Evolutionary conservation across 2,329 filamentous ascomycete genomes (phyloP).

Genomic region (Periconia sp.): DNA sequence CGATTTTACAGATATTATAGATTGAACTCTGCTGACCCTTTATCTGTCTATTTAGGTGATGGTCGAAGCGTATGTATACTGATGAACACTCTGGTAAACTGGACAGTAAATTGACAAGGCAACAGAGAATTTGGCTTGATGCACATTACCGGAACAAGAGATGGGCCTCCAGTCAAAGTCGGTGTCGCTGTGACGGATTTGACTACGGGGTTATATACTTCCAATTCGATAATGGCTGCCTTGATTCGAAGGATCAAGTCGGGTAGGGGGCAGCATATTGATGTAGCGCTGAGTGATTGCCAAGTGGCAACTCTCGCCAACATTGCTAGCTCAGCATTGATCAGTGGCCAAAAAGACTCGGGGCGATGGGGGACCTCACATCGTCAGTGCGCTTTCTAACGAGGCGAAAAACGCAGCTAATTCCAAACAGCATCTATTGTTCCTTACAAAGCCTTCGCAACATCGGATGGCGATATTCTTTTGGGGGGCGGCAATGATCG

Average conservation of each 20-base stretch:
- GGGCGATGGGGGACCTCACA: slow-evolving; percentile 97
- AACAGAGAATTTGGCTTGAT: slow-evolving; percentile 84
- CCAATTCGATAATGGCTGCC: slow-evolving; percentile 93
- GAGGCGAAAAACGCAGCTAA: background rate
- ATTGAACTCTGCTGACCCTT: no score
- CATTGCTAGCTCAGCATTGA: slow-evolving; percentile 86
- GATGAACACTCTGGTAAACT: background rate
- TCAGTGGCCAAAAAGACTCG: slow-evolving; percentile 83
- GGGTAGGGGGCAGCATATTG: slow-evolving; percentile 86
- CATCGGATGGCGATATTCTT: slow-evolving; percentile 63
- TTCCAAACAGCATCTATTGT: slow-evolving; percentile 80
- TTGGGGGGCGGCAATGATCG: slow-evolving; percentile 66
- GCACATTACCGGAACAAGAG: slow-evolving; percentile 91
- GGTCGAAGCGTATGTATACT: slow-evolving; percentile 73
- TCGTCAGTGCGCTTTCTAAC: slow-evolving; percentile 58
- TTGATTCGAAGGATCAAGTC: slow-evolving; percentile 74
- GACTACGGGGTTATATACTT: slow-evolving; percentile 92
- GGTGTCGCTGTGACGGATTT: slow-evolving; percentile 96
- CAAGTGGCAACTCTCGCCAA: slow-evolving; percentile 95
- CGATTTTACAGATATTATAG: no score
- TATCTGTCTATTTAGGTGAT: slow-evolving; percentile 52
- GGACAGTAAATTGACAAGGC: slow-evolving; percentile 11
- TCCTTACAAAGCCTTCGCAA: slow-evolving; percentile 82
- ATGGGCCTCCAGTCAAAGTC: slow-evolving; percentile 93
- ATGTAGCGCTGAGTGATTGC: slow-evolving; percentile 88